Percentiles rank a stretch among this genome's conserved stretches.
Conservation (phyloP, 2,329 filamentous ascomycete genomes). For the Fusarium torreyae region DNA sequence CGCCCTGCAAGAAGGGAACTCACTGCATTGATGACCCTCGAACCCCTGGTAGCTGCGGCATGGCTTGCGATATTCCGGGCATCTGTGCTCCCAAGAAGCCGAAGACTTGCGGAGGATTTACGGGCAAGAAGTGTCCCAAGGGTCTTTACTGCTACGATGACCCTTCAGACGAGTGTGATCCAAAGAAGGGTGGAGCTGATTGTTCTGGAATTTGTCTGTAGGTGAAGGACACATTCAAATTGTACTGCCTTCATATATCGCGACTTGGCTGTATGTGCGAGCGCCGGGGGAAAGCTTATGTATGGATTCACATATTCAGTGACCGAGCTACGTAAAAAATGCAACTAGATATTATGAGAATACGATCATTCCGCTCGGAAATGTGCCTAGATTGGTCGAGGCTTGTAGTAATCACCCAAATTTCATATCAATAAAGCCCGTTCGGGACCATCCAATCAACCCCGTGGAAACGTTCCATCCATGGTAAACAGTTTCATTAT, state of each 20-base stretch:
- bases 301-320: neutral
- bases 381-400: too few species aligned
- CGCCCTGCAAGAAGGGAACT: slow-evolving; percentile 45
- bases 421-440: too few species aligned
- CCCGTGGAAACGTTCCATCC: neutral
- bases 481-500: neutral
- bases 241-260: neutral
- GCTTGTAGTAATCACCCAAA: too few species aligned
- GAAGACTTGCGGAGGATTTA: slow-evolving; percentile 48
- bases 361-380: too few species aligned
- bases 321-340: too few species aligned
- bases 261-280: neutral
- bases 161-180: slow-evolving; percentile 50
- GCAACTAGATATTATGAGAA: too few species aligned
- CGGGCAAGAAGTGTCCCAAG: slow-evolving; percentile 47
- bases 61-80: slow-evolving; percentile 55
- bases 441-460: too few species aligned
- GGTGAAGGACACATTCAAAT: neutral
- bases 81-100: slow-evolving; percentile 52
- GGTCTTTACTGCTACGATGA: slow-evolving; percentile 52
- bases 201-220: slow-evolving; percentile 54
- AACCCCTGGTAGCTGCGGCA: slow-evolving; percentile 48
- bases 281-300: neutral
- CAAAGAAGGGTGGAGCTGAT: slow-evolving; percentile 49
- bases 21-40: slow-evolving; percentile 56